These are phyloP conservation scores for Hanseniaspora uvarum DNA, from an alignment of 1,139 yeast genomes.

Conservation along the genomic window DNA sequence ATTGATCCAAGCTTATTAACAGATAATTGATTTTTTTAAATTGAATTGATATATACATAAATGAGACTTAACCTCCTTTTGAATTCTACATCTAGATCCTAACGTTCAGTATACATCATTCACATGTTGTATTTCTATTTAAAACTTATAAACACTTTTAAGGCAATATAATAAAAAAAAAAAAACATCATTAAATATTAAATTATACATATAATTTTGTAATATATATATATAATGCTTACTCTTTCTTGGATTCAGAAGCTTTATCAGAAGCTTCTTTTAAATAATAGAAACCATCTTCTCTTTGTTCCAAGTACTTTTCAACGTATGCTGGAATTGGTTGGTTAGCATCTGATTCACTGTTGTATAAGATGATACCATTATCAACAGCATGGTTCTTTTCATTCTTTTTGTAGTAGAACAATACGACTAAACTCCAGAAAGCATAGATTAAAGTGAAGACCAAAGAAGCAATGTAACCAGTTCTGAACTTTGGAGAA, in stretches of 20 bases:
- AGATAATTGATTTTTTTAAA: no score
- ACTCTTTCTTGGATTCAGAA: background rate
- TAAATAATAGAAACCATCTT: slow-evolving; percentile 26
- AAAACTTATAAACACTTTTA: no score
- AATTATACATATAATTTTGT: background rate
- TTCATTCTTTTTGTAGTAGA: slow-evolving; percentile 51
- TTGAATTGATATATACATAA: no score
- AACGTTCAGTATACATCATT: no score
- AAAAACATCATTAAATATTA: no score
- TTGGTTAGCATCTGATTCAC: slow-evolving; percentile 24
- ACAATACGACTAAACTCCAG: slow-evolving; percentile 50
- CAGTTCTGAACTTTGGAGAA: slow-evolving; percentile 44
- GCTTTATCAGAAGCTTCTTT: background rate
- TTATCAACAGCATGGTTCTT: slow-evolving; percentile 43
- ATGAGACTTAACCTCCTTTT: no score
- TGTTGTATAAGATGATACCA: slow-evolving; percentile 38
- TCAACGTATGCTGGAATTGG: slow-evolving; percentile 29
- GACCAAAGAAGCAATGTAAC: slow-evolving; percentile 45
- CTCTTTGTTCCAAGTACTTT: slow-evolving; percentile 25
- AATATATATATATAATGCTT: background rate
- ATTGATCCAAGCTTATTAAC: no score
- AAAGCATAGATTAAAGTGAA: slow-evolving; percentile 42
- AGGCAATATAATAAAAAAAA: no score
- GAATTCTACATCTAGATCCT: no score
- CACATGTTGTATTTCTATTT: no score